Evolutionary conservation across 495 filamentous ascomycete genomes (phyloP), one percentile per base, ranked within the genome.

Genomic region (Penicillium egyptiacum): DNA sequence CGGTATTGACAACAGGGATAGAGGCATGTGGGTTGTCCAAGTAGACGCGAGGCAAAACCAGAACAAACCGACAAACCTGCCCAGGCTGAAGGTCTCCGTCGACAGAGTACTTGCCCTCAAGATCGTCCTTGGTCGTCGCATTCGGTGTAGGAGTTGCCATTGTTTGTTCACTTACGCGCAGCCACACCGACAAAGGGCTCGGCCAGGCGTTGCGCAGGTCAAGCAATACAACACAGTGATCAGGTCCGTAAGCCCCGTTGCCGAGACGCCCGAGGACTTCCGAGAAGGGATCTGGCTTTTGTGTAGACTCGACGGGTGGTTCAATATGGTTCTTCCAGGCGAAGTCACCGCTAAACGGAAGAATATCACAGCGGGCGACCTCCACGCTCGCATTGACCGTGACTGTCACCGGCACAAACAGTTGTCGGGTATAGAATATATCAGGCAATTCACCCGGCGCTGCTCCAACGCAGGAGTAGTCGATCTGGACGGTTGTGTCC

Each of bases 331-430:
- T 78, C 56, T 71, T 71, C 76, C 81, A 84, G 2, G 80, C 78
- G 65, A 85, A 80, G 46, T 83, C 80, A 17, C 72, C 67, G 22
- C 75, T 74, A 30, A 96, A 82, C 7, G 91, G 89, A 1, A 95
- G 68, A 35, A 95, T 79, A 68, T 96, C 91, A 61, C 89, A 84
- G 22, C 88, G 83, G 41, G 84, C 80, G 16, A 96, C 75, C 59
- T 95, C 88, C 19, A 96, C 78, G 63, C 89, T 92, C 12, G 92
- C 89, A 68, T 96, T 96, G 37, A 98, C 92, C 4, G 92, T 96
- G 20, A 96, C 81, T 0, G 89, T 91, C 49, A 98, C 72, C 9
- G 91, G 90, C 39, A 96, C 79, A 37, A 86, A 86, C 22, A 96
- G 74, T 61, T 93, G 88, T 47, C 92, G 83, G 16, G 93, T 96